phyloP scores from a whole-genome alignment of 2,329 filamentous ascomycete species.

The Davidsoniella australis region DNA sequence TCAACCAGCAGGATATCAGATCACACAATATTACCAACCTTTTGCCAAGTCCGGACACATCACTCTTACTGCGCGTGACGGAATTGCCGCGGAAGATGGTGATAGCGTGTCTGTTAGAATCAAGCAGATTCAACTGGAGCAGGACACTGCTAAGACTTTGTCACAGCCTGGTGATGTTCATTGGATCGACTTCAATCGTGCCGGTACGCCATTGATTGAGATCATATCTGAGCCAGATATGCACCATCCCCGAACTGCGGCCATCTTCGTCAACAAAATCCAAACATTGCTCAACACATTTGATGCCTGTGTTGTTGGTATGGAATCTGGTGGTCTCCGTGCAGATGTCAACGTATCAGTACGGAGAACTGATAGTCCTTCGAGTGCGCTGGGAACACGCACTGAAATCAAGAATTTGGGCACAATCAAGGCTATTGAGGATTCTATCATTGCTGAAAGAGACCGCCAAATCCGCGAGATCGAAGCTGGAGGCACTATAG shows the following conservation, averaged over 20 bases:
- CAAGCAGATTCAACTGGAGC: slow-evolving; percentile 90
- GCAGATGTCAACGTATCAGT: slow-evolving; percentile 96
- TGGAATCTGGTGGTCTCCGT: slow-evolving; percentile 81
- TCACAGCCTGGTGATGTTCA: slow-evolving; percentile 56
- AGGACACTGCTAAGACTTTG: slow-evolving; percentile 90
- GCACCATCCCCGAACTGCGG: slow-evolving; percentile 71
- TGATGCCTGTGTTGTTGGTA: slow-evolving; percentile 73
- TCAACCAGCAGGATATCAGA: slow-evolving; percentile 90
- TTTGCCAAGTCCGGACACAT: slow-evolving; percentile 55
- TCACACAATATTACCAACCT: slow-evolving; percentile 82
- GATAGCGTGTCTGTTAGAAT: slow-evolving; percentile 60
- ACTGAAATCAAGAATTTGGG: slow-evolving; percentile 97
- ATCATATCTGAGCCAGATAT: slow-evolving; percentile 87
- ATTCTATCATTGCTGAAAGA: slow-evolving; percentile 81
- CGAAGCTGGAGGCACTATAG: slow-evolving; percentile 54
- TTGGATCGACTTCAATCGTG: slow-evolving; percentile 85
- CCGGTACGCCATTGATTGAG: slow-evolving; percentile 79
- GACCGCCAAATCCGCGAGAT: slow-evolving; percentile 73
- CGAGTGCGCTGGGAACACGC: slow-evolving; percentile 50
- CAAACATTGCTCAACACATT: slow-evolving; percentile 65
- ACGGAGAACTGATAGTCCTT: slow-evolving; percentile 29
- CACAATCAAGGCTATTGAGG: slow-evolving; percentile 87
- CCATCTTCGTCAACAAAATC: slow-evolving; percentile 75
- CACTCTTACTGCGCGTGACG: slow-evolving; percentile 56
- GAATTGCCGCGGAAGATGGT: slow-evolving; percentile 59